phyloP scores from a whole-genome alignment of 2,329 filamentous ascomycete species.

The Chaetomium globosum region DNA sequence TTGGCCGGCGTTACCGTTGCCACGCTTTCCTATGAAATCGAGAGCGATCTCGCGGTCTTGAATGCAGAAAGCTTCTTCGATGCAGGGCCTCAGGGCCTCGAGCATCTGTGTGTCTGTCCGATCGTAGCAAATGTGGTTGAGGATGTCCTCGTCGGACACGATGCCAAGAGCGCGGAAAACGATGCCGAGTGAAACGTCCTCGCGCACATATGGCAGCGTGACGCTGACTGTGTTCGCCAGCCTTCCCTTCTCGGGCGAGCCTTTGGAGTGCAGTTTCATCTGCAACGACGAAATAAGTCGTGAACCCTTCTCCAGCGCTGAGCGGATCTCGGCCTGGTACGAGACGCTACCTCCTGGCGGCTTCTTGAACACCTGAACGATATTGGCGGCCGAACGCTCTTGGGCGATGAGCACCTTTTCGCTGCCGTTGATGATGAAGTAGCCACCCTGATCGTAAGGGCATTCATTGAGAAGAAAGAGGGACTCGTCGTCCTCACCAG shows the following conservation, averaged over 20 bases:
- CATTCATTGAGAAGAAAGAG: conserved; percentile 94
- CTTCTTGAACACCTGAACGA: conserved; percentile 99
- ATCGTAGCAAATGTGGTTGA: conserved; percentile 97
- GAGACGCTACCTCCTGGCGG: conserved; percentile 88
- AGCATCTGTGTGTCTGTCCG: conserved; percentile 95
- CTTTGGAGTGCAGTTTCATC: conserved; percentile 87
- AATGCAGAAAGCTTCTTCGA: conserved; percentile 94
- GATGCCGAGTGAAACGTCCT: conserved; percentile 89
- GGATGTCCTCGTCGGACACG: conserved; percentile 95
- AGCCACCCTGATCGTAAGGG: conserved; percentile 96
- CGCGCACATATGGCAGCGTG: conserved; percentile 90
- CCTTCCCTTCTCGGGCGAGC: conserved; percentile 74
- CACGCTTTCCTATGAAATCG: conserved; percentile 94
- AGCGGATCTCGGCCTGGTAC: conserved; percentile 93
- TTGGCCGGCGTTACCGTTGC: conserved; percentile 69
- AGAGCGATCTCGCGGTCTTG: conserved; percentile 93
- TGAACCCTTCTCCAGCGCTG: conserved; percentile 93
- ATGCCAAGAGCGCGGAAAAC: conserved; percentile 95
- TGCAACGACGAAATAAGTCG: conserved; percentile 90
- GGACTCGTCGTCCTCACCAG: conserved; percentile 78
- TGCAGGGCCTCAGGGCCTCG: conserved; percentile 94
- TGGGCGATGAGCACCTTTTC: conserved; percentile 98
- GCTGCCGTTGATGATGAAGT: conserved; percentile 98
- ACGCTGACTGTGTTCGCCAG: conserved; percentile 88
- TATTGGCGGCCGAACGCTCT: conserved; percentile 95